Evolutionary conservation across 768 basidiomycete species (phyloP), one percentile per base, ranked within the genome.

Genomic region (Rhodotorula graminis): DNA sequence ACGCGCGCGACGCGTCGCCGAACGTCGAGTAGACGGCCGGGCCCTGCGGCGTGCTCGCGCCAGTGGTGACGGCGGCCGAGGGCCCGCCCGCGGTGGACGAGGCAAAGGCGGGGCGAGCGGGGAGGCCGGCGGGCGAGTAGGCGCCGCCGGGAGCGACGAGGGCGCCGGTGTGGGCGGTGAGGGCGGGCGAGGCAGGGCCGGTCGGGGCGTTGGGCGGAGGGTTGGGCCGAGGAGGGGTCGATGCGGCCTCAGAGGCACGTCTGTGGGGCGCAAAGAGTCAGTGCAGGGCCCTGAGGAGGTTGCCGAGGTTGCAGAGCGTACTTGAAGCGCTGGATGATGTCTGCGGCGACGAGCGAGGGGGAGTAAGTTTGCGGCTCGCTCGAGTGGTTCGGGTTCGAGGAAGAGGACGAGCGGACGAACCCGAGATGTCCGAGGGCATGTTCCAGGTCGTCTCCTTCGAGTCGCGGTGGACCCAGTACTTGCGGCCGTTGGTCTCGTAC

Each of bases 361-460:
- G n/a, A n/a, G n/a, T n/a, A n/a, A n/a, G n/a, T n/a, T n/a, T n/a
- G n/a, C n/a, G n/a, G n/a, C n/a, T n/a, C n/a, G n/a, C n/a, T n/a
- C n/a, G n/a, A n/a, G n/a, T n/a, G n/a, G n/a, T n/a, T n/a, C 5
- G 37, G 37, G 42, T 14, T 14, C 11, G 33, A 31, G 18, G n/a
- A 23, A 11, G 42, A 16, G 29, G 49, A 55, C 37, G 62, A 56
- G 55, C n/a, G 23, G 44, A 57, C 64, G 60, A n/a, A 64, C 76
- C 76, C 25, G 50, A 82, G 40, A 99, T 86, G 78, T 98, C 94
- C 65, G 92, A 89, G 18, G 96, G 96, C 88, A 95, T 90, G 70
- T 95, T 92, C 96, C 96, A 98, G 83, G 94, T 92, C 5, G 93
- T 95, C 81, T 95, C 91, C 77, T 93, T 95, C 44, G 88, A 86